Conservation (phyloP, 768 basidiomycete genomes). For the Amanita exitialis region DNA sequence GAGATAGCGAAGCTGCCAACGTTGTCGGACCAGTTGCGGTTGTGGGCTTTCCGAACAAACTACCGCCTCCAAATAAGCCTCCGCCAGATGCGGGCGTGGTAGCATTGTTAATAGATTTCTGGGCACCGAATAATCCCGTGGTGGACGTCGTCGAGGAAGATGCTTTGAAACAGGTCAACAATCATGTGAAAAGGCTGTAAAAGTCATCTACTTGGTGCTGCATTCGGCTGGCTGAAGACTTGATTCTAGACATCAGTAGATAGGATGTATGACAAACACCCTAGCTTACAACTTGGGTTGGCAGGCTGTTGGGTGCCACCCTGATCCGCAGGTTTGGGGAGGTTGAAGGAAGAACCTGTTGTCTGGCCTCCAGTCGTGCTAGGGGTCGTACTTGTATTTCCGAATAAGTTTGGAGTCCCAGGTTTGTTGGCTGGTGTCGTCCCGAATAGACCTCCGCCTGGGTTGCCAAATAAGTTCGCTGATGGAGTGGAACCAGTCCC, state of each 20-base stretch:
- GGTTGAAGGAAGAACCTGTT: constrained; percentile 4
- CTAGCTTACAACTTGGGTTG: constrained; percentile 4
- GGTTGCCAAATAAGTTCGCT: not conserved
- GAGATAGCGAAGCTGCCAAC: constrained; percentile 11
- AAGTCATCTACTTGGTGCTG: constrained; percentile 10
- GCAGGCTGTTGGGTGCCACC: constrained; percentile 10
- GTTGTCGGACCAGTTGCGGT: constrained; percentile 8
- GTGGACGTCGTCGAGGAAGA: constrained; percentile 7
- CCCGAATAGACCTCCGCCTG: constrained; percentile 9
- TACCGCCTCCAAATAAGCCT: constrained; percentile 9
- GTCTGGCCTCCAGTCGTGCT: not conserved
- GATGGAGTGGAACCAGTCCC: not conserved
- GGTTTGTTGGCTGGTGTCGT: not conserved
- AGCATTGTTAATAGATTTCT: not conserved
- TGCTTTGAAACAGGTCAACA: not conserved
- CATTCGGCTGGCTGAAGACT: constrained; percentile 9
- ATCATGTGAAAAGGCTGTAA: constrained; percentile 8
- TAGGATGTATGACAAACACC: not conserved
- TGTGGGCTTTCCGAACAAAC: constrained; percentile 14
- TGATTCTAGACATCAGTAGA: not conserved
- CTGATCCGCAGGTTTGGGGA: constrained; percentile 12
- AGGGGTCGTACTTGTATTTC: constrained; percentile 1
- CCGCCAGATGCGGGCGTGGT: constrained; percentile 6
- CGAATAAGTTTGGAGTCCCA: constrained; percentile 13
- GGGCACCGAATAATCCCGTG: constrained; percentile 11